These are phyloP conservation scores for Mortierella polycephala DNA, from an alignment of 371 early-diverging fungal species.

Conservation along the genomic window DNA sequence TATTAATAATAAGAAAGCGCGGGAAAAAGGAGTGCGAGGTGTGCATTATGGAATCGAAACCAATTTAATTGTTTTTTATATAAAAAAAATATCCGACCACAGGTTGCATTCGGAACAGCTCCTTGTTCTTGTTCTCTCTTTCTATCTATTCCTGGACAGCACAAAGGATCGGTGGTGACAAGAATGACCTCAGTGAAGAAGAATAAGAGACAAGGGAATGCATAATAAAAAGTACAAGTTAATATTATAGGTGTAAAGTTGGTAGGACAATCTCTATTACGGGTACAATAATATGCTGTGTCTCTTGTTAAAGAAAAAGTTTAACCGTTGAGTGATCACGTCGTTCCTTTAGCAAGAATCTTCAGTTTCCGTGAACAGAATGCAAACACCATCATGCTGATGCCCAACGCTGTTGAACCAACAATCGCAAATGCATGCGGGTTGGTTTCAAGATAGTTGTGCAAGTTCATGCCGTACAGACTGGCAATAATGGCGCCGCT, in stretches of 20 bases:
- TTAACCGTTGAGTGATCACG: neutral
- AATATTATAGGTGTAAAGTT: too few relatives aligned
- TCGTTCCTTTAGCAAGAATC: conserved; percentile 34
- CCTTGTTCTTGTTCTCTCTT: neutral
- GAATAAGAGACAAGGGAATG: too few relatives aligned
- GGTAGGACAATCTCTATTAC: too few relatives aligned
- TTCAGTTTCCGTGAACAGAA: conserved; percentile 39
- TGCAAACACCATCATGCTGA: conserved; percentile 41
- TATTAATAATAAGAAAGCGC: neutral
- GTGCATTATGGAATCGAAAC: conserved; percentile 36
- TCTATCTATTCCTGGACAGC: too few relatives aligned
- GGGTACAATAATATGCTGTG: too few relatives aligned
- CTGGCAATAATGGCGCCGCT: conserved; percentile 78
- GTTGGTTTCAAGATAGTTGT: conserved; percentile 75
- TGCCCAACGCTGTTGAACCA: conserved; percentile 61
- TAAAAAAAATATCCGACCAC: conserved; percentile 1
- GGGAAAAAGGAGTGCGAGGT: conserved; percentile 9
- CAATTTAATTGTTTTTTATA: neutral
- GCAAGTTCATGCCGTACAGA: conserved; percentile 91
- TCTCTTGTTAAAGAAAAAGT: too few relatives aligned
- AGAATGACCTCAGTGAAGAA: too few relatives aligned
- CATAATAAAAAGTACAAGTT: too few relatives aligned
- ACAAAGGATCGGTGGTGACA: too few relatives aligned
- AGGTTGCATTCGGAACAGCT: conserved; percentile 15
- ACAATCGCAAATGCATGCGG: conserved; percentile 76